phyloP scores from a whole-genome alignment of 495 filamentous ascomycete species.

The Penicillium paradoxum region DNA sequence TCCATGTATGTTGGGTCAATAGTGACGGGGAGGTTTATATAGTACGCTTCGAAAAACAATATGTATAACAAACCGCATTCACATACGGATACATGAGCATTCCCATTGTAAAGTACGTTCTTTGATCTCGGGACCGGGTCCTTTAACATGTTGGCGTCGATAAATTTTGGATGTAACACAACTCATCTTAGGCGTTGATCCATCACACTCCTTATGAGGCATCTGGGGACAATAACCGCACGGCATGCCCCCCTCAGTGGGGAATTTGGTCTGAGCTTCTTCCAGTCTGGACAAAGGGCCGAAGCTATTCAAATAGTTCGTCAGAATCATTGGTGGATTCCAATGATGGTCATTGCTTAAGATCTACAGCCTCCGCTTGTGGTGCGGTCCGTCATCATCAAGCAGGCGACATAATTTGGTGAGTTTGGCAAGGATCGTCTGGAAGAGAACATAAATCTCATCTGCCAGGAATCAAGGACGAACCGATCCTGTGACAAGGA shows the following conservation, averaged over 20 bases:
- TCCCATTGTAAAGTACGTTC: too few species aligned
- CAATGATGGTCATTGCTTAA: constrained; percentile 3
- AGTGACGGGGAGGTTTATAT: not conserved
- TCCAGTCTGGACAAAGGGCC: constrained; percentile 1
- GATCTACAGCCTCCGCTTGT: constrained; percentile 14
- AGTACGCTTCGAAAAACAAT: too few species aligned
- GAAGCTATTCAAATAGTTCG: constrained; percentile 12
- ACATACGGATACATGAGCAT: too few species aligned
- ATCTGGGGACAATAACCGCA: not conserved
- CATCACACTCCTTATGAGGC: not conserved
- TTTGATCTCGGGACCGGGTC: not conserved
- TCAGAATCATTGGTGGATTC: constrained; percentile 9
- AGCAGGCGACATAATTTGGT: not conserved
- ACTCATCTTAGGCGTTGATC: constrained; percentile 4
- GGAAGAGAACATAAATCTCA: constrained; percentile 14
- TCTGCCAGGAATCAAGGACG: constrained; percentile 8
- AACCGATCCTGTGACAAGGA: not conserved
- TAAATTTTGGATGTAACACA: constrained; percentile 6
- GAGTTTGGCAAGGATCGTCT: not conserved
- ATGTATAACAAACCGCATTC: too few species aligned
- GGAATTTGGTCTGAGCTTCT: not conserved
- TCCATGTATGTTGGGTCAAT: not conserved
- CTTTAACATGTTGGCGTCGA: not conserved
- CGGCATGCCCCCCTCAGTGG: not conserved
- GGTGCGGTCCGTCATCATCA: constrained; percentile 2